Evolutionary conservation across 106 monocot species (phyloP).

Genomic region (Phalaenopsis aphrodite): DNA sequence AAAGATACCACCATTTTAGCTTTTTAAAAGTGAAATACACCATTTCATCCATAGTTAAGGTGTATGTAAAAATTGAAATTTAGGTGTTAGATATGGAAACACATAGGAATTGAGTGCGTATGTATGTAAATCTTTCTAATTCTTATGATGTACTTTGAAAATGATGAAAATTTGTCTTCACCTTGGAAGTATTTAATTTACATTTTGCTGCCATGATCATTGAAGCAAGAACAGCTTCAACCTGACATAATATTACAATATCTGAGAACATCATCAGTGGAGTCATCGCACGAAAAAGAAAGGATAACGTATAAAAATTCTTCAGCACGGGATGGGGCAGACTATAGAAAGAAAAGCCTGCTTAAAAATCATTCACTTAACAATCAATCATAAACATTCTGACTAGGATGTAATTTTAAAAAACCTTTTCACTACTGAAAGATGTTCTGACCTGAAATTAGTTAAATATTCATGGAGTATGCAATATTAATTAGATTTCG

Average conservation of each 20-base stretch:
- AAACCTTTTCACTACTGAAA: background rate
- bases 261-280: background rate
- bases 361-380: no score
- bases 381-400: no score
- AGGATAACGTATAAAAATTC: background rate
- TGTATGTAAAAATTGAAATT: no score
- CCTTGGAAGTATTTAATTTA: slow-evolving; percentile 41
- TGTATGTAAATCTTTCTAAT: no score
- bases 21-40: no score
- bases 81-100: no score
- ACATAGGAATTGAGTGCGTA: no score
- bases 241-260: slow-evolving; percentile 26
- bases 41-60: no score
- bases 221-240: slow-evolving; percentile 57
- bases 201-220: slow-evolving; percentile 51
- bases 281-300: background rate
- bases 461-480: no score
- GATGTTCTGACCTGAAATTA: no score
- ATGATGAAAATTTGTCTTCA: slow-evolving; percentile 14
- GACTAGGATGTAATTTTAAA: background rate
- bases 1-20: background rate
- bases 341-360: background rate
- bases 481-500: no score
- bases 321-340: background rate
- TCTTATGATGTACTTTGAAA: background rate